Conservation (phyloP, 164 flowering plant species). For the Annona squamosa region DNA sequence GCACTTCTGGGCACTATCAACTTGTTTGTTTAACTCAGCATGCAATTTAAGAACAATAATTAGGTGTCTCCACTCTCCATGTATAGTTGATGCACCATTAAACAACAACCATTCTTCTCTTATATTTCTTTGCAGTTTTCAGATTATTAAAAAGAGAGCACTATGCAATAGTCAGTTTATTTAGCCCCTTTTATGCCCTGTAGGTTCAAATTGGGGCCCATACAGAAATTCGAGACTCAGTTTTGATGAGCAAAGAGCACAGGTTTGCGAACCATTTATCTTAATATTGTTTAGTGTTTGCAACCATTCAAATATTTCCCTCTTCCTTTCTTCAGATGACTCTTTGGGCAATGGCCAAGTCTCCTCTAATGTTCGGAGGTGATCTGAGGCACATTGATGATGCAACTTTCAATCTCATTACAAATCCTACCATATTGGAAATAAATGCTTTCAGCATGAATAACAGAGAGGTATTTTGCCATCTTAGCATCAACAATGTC, state of each 20-base stretch:
- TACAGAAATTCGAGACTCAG: constrained; percentile 55
- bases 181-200: constrained; percentile 2
- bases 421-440: constrained; percentile 66
- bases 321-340: constrained; percentile 54
- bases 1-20: not conserved
- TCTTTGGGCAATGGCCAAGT: constrained; percentile 86
- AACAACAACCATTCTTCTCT: not conserved
- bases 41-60: not conserved
- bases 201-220: constrained; percentile 75
- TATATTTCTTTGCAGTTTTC: not conserved
- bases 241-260: constrained; percentile 66
- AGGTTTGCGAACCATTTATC: constrained; percentile 32
- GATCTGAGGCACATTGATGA: constrained; percentile 71
- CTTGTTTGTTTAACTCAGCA: not conserved
- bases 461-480: constrained; percentile 57
- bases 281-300: not conserved
- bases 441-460: constrained; percentile 65
- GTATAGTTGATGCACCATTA: not conserved
- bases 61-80: not conserved
- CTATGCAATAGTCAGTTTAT: not conserved
- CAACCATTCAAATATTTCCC: not conserved
- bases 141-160: not conserved
- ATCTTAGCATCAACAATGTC: not conserved
- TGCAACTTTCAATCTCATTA: constrained; percentile 46
- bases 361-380: constrained; percentile 96